These are phyloP conservation scores for Backusella luteola DNA, from an alignment of 192 early-diverging fungal species.

Conservation along the genomic window DNA sequence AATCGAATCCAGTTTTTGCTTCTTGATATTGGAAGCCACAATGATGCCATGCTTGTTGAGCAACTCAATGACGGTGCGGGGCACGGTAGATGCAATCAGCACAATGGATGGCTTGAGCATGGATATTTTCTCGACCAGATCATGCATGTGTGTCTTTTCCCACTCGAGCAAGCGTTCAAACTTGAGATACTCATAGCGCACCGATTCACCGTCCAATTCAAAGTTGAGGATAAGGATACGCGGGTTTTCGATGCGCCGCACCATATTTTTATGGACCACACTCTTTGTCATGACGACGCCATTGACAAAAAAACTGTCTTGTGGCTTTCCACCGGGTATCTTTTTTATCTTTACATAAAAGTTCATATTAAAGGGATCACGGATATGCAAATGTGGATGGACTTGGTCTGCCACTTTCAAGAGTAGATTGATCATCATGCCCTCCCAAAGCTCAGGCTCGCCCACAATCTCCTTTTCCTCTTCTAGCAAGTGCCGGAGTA, in stretches of 20 bases:
- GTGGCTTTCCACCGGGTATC: slow-evolving; percentile 80
- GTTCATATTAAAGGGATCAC: slow-evolving; percentile 83
- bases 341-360: slow-evolving; percentile 94
- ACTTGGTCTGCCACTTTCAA: slow-evolving; percentile 62
- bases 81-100: slow-evolving; percentile 74
- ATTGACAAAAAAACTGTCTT: slow-evolving; percentile 78
- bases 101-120: slow-evolving; percentile 78
- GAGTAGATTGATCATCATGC: slow-evolving; percentile 65
- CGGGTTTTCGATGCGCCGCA: slow-evolving; percentile 60
- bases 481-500: slow-evolving; percentile 69
- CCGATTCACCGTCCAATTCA: not conserved
- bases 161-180: slow-evolving; percentile 73
- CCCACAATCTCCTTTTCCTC: slow-evolving; percentile 54
- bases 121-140: slow-evolving; percentile 74
- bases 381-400: slow-evolving; percentile 61
- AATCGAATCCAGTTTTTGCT: slow-evolving; percentile 74
- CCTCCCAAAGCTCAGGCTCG: slow-evolving; percentile 59
- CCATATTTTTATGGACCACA: slow-evolving; percentile 90
- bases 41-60: slow-evolving; percentile 74
- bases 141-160: slow-evolving; percentile 78
- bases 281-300: slow-evolving; percentile 92
- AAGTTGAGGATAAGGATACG: slow-evolving; percentile 74
- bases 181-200: not conserved
- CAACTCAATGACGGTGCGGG: slow-evolving; percentile 78
- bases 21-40: slow-evolving; percentile 84